A percentile compares a stretch with the other conserved stretches of the same genome.
These are phyloP conservation scores for Coemansia reversa DNA, from an alignment of 192 early-diverging fungal genomes.

Conservation along the genomic window DNA sequence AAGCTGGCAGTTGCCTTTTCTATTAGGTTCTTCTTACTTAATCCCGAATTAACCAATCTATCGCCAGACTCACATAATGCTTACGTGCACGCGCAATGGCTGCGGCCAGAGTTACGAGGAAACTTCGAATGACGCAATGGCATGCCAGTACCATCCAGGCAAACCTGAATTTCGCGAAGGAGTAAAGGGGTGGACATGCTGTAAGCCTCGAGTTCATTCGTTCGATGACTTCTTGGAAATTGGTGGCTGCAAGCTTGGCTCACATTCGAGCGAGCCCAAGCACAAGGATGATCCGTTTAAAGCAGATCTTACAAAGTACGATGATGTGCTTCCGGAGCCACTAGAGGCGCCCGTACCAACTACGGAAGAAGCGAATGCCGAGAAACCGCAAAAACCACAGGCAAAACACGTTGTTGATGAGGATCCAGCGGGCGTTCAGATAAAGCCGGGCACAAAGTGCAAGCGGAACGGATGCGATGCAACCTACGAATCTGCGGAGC, in stretches of 20 bases:
- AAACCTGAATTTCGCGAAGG: slow-evolving; percentile 97
- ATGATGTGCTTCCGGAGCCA: slow-evolving; percentile 35
- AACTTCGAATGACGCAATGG: slow-evolving; percentile 67
- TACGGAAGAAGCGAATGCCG: slow-evolving; percentile 21
- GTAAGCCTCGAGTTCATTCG: slow-evolving; percentile 79
- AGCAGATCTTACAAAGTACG: slow-evolving; percentile 41
- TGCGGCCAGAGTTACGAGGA: slow-evolving; percentile 86
- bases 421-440: slow-evolving; percentile 72
- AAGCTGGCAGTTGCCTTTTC: neutral
- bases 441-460: slow-evolving; percentile 75
- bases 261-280: slow-evolving; percentile 59
- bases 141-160: slow-evolving; percentile 87
- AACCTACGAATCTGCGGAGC: slow-evolving; percentile 61
- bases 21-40: neutral
- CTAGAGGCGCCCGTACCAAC: slow-evolving; percentile 15
- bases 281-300: slow-evolving; percentile 53
- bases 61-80: slow-evolving; percentile 21
- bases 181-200: slow-evolving; percentile 93
- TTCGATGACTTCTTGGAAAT: slow-evolving; percentile 94
- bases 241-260: slow-evolving; percentile 80
- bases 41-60: neutral
- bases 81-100: slow-evolving; percentile 70
- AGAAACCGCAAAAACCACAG: slow-evolving; percentile 51
- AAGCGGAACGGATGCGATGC: slow-evolving; percentile 79
- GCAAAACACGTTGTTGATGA: slow-evolving; percentile 61